A percentile compares a stretch with the other conserved stretches of the same genome.
These are phyloP conservation scores for Gentiana straminea DNA, from an alignment of 257 asterid genomes.

Conservation along the genomic window DNA sequence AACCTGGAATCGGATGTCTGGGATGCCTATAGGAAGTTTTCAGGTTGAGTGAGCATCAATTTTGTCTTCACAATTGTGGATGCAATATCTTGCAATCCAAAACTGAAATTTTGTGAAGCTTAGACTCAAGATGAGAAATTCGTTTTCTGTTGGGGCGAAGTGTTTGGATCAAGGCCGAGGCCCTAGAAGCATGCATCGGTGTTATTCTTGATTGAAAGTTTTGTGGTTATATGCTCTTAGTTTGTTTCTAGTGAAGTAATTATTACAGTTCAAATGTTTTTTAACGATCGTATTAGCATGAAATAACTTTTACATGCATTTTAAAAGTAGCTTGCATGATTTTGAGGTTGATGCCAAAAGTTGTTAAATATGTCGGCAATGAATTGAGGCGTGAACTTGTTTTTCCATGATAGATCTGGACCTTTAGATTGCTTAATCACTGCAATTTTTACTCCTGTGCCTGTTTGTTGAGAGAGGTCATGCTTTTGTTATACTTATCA, in stretches of 20 bases:
- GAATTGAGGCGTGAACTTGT: not conserved
- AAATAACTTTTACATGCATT: not conserved
- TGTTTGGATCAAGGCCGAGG: too few species aligned
- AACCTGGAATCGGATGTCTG: too few species aligned
- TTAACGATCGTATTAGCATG: not conserved
- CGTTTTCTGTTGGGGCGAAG: not conserved
- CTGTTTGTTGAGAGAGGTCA: not conserved
- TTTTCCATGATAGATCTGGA: not conserved
- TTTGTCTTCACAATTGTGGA: too few species aligned
- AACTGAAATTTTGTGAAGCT: not conserved
- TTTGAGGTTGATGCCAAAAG: not conserved
- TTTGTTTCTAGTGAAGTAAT: too few species aligned
- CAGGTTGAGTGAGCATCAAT: too few species aligned
- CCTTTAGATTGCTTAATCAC: not conserved
- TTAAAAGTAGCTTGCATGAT: not conserved
- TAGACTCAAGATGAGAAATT: not conserved
- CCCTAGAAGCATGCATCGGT: too few species aligned
- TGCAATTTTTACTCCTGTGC: not conserved
- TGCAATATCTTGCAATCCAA: too few species aligned
- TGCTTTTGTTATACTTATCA: slow-evolving; percentile 12
- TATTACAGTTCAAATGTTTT: not conserved
- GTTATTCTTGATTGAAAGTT: too few species aligned
- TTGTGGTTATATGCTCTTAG: too few species aligned
- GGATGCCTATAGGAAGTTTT: too few species aligned
- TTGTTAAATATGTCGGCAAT: not conserved